These are phyloP conservation scores for Penicillium pulvis DNA, from an alignment of 495 filamentous ascomycete species.

Conservation along the genomic window DNA sequence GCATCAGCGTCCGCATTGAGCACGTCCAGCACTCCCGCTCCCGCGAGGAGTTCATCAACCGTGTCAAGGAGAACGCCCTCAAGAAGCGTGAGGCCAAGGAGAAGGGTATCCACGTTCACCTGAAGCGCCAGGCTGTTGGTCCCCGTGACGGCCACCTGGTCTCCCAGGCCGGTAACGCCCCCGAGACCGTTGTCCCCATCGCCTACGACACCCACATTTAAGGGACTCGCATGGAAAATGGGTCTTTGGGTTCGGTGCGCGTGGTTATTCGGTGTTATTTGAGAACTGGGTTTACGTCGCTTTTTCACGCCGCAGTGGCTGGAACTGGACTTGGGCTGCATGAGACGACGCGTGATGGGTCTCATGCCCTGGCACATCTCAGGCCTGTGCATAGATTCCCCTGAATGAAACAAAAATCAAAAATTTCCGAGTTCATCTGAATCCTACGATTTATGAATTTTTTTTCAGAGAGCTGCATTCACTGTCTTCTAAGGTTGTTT, in stretches of 20 bases:
- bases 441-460: conserved; percentile 2
- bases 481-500: no score
- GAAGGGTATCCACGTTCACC: conserved; percentile 78
- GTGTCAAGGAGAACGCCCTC: conserved; percentile 92
- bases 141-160: conserved; percentile 81
- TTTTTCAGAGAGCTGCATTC: not conserved
- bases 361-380: conserved; percentile 46
- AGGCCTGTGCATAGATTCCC: conserved; percentile 55
- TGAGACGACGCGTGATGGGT: conserved; percentile 49
- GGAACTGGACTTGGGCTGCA: conserved; percentile 40
- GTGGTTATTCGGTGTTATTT: conserved; percentile 51
- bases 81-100: conserved; percentile 90
- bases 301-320: conserved; percentile 27
- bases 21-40: conserved; percentile 93
- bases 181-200: conserved; percentile 89
- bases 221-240: conserved; percentile 42
- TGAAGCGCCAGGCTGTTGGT: conserved; percentile 84
- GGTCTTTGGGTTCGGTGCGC: conserved; percentile 37
- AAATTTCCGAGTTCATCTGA: conserved; percentile 40
- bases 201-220: conserved; percentile 99
- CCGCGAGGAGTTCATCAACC: conserved; percentile 90
- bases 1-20: conserved; percentile 97
- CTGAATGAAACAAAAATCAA: conserved; percentile 55
- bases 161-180: conserved; percentile 70
- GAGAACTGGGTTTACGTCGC: conserved; percentile 41